Evolutionary conservation across 495 filamentous ascomycete species (phyloP), one percentile per base, ranked within the genome.

Genomic region (Filosporella fistucella): DNA sequence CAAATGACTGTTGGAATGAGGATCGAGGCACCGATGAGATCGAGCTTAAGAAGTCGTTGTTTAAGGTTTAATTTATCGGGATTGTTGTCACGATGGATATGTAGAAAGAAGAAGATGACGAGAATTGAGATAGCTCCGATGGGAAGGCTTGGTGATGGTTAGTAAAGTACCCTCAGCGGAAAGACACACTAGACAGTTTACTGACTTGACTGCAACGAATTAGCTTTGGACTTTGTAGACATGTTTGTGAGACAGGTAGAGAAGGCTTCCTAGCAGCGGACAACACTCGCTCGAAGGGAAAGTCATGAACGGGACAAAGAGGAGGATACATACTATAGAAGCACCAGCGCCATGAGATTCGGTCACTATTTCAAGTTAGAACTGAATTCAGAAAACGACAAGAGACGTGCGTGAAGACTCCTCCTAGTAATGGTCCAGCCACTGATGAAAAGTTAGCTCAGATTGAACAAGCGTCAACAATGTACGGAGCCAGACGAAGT

Each of bases 361-460:
- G 47, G 28, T 72, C 65, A 30, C 47, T 56, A 16, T 2, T 51
- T 62, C 29, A 7, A 26, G 21, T 45, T 12, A 51, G 41, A 4
- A 37, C 4, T 24, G 2, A 41, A 24, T 12, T 3, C 17, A 11
- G n/a, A 21, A 33, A 29, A 7, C 11, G 4, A 36, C 8, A 41
- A n/a, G 23, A 35, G 35, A 34, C 47, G 13, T 23, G 47, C 52
- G 72, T 75, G 37, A 77, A 74, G 0, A 63, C 71, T 16, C 74
- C 74, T 1, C 73, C 73, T 3, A 66, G 52, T 25, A 85, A 61
- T 21, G 81, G 81, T 4, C 85, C 84, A 26, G 80, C 79, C 9
- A 88, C 84, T 47, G n/a, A n/a, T n/a, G n/a, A n/a, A n/a, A n/a
- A n/a, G n/a, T n/a, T n/a, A n/a, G n/a, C n/a, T n/a, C n/a, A n/a